A percentile compares a stretch with the other conserved stretches of the same genome.
phyloP scores from a whole-genome alignment of 2,329 filamentous ascomycete species.

The Fusarium sp. region DNA sequence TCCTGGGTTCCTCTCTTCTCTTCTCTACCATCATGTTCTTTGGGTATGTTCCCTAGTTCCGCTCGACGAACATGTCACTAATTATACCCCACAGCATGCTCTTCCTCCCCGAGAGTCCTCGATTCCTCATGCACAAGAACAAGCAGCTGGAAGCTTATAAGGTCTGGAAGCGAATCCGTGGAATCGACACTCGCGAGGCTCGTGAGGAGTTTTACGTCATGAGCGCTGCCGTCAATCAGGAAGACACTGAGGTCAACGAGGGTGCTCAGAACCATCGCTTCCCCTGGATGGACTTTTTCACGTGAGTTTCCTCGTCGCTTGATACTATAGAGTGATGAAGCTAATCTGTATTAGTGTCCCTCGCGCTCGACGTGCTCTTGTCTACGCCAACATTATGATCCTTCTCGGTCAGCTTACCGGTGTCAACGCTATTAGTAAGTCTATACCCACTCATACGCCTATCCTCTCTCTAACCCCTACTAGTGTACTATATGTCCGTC shows the following conservation, averaged over 20 bases:
- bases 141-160: conserved; percentile 56
- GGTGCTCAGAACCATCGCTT: conserved; percentile 63
- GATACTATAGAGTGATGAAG: not conserved
- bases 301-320: conserved; percentile 44
- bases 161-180: conserved; percentile 77
- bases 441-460: rapidly evolving
- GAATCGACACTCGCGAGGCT: conserved; percentile 62
- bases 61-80: conserved; percentile 35
- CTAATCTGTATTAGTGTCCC: conserved; percentile 53
- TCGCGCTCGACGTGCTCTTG: conserved; percentile 68
- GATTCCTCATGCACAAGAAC: conserved; percentile 74
- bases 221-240: conserved; percentile 66
- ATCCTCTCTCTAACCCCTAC: not conserved
- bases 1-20: conserved; percentile 73
- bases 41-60: conserved; percentile 36
- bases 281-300: conserved; percentile 78
- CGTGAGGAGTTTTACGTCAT: conserved; percentile 76
- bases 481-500: conserved; percentile 72
- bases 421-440: conserved; percentile 64
- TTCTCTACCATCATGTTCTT: conserved; percentile 62
- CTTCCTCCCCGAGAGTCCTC: conserved; percentile 73
- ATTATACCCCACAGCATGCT: conserved; percentile 63
- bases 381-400: conserved; percentile 75
- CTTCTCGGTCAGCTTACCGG: conserved; percentile 74
- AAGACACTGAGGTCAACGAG: conserved; percentile 61